Evolutionary conservation across 176 grass and related monocot genomes (phyloP), one percentile per base, ranked within the genome.

Genomic region (Tuctoria greenei): DNA sequence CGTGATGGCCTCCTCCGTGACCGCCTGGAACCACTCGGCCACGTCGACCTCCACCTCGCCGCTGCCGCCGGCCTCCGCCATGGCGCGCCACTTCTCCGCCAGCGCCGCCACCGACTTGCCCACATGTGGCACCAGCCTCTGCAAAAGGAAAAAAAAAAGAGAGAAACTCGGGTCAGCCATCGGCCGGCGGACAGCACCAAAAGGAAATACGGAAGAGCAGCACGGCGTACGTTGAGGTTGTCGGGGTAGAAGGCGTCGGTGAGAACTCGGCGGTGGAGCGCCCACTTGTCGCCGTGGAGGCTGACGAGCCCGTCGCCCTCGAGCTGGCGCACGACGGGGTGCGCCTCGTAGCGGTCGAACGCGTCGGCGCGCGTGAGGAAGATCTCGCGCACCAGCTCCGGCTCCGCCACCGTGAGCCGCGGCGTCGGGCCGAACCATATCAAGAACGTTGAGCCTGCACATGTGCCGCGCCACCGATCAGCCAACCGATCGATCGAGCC

Each of bases 351-450:
- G 40, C 90, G 90, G 82, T 97, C 93, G 76, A 97, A 97, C 1
- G 79, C 83, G 21, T 86, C 87, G 2, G 90, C 82, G 7, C 80
- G 76, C 1, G 93, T 81, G 34, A 93, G 77, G 67, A 97, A 90
- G 64, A 97, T 90, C 71, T 97, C 90, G 12, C 85, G 74, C 31
- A 97, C 85, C 63, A 97, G 85, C 63, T 97, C 93, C 45, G 93
- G 93, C 55, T 97, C 90, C 31, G 93, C 83, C 26, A 97, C 66
- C 72, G 87, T 79, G 16, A 97, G 67, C 1, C 93, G 82, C 18
- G 93, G 87, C 42, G 93, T 97, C 84, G 90, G 87, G 1, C 93
- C 93, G 76, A 97, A 93, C 93, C 93, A 97, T 67, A 93, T 88
- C 79, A 97, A 40, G 73, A 97, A 92, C 51, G 45, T 93, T 7